These are phyloP conservation scores for Kernera saxatilis DNA, from an alignment of 345 rosid species.

Conservation along the genomic window DNA sequence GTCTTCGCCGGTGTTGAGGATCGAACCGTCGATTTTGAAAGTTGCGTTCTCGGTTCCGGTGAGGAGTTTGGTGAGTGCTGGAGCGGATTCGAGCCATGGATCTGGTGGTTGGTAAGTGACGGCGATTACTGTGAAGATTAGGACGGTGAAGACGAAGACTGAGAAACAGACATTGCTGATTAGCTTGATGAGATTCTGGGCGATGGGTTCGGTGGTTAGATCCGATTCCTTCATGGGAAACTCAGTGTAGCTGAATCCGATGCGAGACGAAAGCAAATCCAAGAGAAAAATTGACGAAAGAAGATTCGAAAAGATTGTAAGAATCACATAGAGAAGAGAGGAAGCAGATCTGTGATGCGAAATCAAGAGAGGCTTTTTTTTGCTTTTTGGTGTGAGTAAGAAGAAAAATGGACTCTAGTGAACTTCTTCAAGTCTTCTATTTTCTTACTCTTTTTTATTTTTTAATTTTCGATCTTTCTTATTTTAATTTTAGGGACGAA, in stretches of 20 bases:
- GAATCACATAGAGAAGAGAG: neutral
- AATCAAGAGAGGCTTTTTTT: neutral
- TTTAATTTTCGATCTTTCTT: too few species aligned
- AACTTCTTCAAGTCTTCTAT: too few species aligned
- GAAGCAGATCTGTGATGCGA: conserved; percentile 3
- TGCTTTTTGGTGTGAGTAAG: neutral
- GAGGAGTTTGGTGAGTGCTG: conserved; percentile 67
- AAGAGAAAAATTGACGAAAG: too few species aligned
- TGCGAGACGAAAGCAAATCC: neutral
- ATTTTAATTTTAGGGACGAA: too few species aligned
- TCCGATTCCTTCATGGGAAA: conserved; percentile 61
- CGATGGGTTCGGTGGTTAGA: conserved; percentile 59
- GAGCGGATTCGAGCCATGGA: conserved; percentile 96
- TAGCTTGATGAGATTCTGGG: conserved; percentile 69
- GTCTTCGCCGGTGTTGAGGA: conserved; percentile 85
- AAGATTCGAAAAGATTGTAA: neutral
- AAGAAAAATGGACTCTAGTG: neutral
- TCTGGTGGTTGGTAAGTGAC: conserved; percentile 94
- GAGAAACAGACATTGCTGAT: conserved; percentile 94
- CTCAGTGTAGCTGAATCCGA: conserved; percentile 2
- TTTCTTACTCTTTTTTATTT: too few species aligned
- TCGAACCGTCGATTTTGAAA: conserved; percentile 63
- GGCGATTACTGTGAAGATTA: conserved; percentile 75
- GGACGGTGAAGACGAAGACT: conserved; percentile 77
- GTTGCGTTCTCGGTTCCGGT: conserved; percentile 71